Evolutionary conservation across 2,329 filamentous ascomycete genomes (phyloP).

Genomic region (Malbranchea zuffiana): DNA sequence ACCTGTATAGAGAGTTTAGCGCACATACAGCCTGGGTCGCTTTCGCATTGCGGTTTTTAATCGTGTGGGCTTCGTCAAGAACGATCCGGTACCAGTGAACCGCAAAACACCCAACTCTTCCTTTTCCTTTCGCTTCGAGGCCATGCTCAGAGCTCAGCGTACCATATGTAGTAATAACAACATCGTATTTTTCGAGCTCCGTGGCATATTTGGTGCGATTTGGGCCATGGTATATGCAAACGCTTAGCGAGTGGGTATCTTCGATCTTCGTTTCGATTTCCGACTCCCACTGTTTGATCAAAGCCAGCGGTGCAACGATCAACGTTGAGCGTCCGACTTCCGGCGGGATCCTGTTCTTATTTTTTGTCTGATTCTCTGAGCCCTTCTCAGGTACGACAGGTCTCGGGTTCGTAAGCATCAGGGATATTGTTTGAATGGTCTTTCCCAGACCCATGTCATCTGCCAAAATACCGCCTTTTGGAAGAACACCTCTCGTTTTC

Average conservation of each 20-base stretch:
- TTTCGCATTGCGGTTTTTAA: conserved; percentile 97
- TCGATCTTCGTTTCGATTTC: conserved; percentile 79
- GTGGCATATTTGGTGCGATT: conserved; percentile 67
- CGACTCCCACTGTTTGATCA: conserved; percentile 95
- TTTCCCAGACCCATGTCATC: conserved; percentile 96
- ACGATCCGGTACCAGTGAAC: conserved; percentile 93
- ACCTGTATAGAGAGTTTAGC: conserved; percentile 74
- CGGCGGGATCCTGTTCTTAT: conserved; percentile 51
- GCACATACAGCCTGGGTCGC: conserved; percentile 85
- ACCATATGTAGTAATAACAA: conserved; percentile 95
- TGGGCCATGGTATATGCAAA: conserved; percentile 84
- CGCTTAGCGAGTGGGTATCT: conserved; percentile 57
- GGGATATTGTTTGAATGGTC: conserved; percentile 82
- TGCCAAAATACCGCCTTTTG: conserved; percentile 86
- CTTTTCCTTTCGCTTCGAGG: conserved; percentile 48
- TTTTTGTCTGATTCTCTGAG: conserved; percentile 29
- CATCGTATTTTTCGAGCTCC: conserved; percentile 74
- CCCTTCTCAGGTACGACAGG: conserved; percentile 47
- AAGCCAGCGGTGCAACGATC: conserved; percentile 80
- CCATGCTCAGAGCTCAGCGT: conserved; percentile 86
- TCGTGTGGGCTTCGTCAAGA: conserved; percentile 91
- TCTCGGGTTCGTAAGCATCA: conserved; percentile 74
- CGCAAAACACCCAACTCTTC: conserved; percentile 73
- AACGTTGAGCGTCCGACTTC: conserved; percentile 68
- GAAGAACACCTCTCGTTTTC: conserved; percentile 65